Evolutionary conservation across 495 filamentous ascomycete species (phyloP), one percentile per base, ranked within the genome.

Genomic region (Cercophora newfieldiana): DNA sequence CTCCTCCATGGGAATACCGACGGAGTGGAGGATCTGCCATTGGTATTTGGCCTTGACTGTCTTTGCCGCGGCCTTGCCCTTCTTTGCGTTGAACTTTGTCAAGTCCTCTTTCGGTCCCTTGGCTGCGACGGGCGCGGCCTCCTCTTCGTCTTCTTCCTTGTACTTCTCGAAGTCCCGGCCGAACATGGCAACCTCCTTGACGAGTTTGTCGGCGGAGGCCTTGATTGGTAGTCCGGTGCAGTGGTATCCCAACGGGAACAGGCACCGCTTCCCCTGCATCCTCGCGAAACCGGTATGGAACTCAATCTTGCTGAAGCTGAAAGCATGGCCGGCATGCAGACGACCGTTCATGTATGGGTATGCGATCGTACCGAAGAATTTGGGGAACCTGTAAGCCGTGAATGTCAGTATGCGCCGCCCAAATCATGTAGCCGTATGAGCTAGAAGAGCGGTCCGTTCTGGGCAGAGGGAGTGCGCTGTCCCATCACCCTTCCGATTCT

Each of bases 191-290:
- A 97, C 86, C 74, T 99, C 96, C 61, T 94, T 89, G 54, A 84
- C 82, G 37, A 99, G 87, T 80, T 97, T 98, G 79, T 99, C 95
- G 26, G 95, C 94, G 73, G 91, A 96, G 4, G 95, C 93, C 77
- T 97, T 97, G 80, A 99, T 98, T 4, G 95, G 93, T 88, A 99
- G 94, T 74, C 95, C 61, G 0, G 96, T 97, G 79, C 92, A 96
- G 80, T 99, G 95, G 79, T 91, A 98, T 16, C 95, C 96, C 56
- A 91, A 87, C 60, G 95, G 95, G 77, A 94, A 97, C 51, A 98
- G 82, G 64, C 87, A 83, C 53, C 90, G 83, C 80, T 92, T 92
- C 67, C 95, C 95, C 77, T 95, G 86, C 93, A 97, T 96, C 44
- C 94, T 82, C 47, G 89, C 88, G 68, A 89, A 90, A 37, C 94